Conservation (phyloP, 139 green algal genomes). For the Eudorina sp. region DNA sequence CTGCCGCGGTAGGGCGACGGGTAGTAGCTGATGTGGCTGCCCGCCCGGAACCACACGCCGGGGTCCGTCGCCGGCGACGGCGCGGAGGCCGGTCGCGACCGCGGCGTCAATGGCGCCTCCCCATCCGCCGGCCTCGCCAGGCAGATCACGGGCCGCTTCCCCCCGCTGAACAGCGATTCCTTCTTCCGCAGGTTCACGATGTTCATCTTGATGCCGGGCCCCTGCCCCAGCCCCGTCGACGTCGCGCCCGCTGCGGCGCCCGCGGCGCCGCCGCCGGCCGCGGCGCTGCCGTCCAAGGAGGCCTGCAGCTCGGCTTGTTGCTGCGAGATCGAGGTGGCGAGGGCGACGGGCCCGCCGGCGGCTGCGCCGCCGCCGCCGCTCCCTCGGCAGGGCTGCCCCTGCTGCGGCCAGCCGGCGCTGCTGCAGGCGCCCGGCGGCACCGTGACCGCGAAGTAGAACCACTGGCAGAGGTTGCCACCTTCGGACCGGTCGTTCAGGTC, state of each 20-base stretch:
- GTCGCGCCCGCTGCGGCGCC: background rate
- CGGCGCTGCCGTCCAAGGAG: background rate
- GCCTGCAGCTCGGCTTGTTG: background rate
- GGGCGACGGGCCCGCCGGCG: background rate
- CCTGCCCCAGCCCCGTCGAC: background rate
- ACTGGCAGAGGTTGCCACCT: constrained; percentile 60
- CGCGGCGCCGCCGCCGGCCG: background rate
- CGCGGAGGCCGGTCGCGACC: background rate
- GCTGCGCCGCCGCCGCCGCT: background rate
- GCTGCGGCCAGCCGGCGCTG: constrained; percentile 8
- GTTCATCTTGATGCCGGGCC: constrained; percentile 62
- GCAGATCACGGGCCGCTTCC: constrained; percentile 68
- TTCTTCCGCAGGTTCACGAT: constrained; percentile 73
- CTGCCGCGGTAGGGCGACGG: constrained; percentile 61
- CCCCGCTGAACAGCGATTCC: constrained; percentile 57
- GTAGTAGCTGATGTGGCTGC: constrained; percentile 60
- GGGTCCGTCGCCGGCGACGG: background rate
- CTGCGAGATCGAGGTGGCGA: background rate
- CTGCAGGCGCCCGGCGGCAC: constrained; percentile 31
- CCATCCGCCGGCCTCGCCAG: background rate
- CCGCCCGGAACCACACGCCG: constrained; percentile 48
- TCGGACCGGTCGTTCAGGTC: constrained; percentile 69
- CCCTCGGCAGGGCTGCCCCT: background rate
- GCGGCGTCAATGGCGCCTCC: background rate
- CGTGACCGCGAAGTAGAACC: constrained; percentile 49